A percentile compares a stretch with the other conserved stretches of the same genome.
Evolutionary conservation across 768 basidiomycete genomes (phyloP).

Genomic region (Phlebiopsis gigantea): DNA sequence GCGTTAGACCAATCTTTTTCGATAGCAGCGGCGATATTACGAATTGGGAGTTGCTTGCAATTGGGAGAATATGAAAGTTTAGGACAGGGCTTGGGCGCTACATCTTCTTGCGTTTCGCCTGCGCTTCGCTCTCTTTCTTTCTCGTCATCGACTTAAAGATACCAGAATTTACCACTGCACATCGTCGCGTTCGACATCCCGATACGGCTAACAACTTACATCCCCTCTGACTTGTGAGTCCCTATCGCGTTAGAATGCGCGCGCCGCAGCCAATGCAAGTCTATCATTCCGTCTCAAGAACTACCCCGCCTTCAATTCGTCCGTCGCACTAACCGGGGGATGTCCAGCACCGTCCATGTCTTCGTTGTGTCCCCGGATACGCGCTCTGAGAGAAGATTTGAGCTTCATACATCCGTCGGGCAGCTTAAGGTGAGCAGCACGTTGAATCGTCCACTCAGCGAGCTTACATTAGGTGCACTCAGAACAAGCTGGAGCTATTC

Average conservation of each 20-base stretch:
- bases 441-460: not conserved
- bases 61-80: too few species aligned
- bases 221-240: not conserved
- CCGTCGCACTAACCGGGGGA: conserved; percentile 13
- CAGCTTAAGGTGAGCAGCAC: conserved; percentile 70
- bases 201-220: too few species aligned
- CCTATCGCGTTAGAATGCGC: conserved; percentile 8
- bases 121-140: too few species aligned
- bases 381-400: conserved; percentile 81
- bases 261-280: conserved; percentile 21
- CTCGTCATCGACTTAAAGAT: too few species aligned
- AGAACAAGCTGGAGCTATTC: conserved; percentile 73
- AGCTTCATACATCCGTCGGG: conserved; percentile 65
- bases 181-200: too few species aligned
- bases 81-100: too few species aligned
- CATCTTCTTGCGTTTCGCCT: too few species aligned
- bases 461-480: not conserved
- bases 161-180: too few species aligned
- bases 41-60: too few species aligned
- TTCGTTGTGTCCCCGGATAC: conserved; percentile 87
- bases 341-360: conserved; percentile 53
- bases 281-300: not conserved
- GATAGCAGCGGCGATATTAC: too few species aligned
- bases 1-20: too few species aligned
- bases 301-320: not conserved